Conservation (phyloP, 2,329 filamentous ascomycete genomes). For the Calonectria multiphialidica region DNA sequence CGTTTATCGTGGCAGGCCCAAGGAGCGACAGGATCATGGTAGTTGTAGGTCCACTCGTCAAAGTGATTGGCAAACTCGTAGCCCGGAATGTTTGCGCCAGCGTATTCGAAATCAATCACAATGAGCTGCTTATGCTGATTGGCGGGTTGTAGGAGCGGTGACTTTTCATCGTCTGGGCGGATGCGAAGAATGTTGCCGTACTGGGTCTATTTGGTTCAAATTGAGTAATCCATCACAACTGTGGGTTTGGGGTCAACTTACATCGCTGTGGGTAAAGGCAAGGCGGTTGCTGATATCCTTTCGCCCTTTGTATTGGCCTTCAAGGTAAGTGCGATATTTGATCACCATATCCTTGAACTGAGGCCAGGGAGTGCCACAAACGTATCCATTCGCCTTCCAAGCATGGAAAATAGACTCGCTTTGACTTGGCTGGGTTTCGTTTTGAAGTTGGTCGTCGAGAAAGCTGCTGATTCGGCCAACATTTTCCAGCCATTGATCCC, state of each 20-base stretch:
- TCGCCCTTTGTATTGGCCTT: conserved; percentile 76
- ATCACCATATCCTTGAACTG: conserved; percentile 80
- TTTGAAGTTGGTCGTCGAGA: conserved; percentile 70
- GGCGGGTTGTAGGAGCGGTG: conserved; percentile 86
- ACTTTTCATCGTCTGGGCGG: conserved; percentile 76
- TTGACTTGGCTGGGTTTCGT: conserved; percentile 44
- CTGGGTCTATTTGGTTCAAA: conserved; percentile 76
- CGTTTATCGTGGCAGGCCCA: conserved; percentile 75
- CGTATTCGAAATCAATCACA: conserved; percentile 99
- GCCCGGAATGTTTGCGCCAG: conserved; percentile 87
- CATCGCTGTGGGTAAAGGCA: conserved; percentile 98
- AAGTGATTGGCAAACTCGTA: conserved; percentile 98
- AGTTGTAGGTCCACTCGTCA: conserved; percentile 98
- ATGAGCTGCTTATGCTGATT: conserved; percentile 97
- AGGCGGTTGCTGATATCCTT: conserved; percentile 78
- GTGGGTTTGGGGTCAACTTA: conserved; percentile 58
- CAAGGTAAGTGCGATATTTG: conserved; percentile 82
- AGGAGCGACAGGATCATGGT: conserved; percentile 78
- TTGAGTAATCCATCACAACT: conserved; percentile 18
- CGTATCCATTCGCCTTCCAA: conserved; percentile 79
- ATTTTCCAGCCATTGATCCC: conserved; percentile 88
- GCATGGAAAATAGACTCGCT: conserved; percentile 51
- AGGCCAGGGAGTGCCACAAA: conserved; percentile 88
- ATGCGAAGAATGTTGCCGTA: conserved; percentile 95
- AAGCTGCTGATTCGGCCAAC: conserved; percentile 70